Evolutionary conservation across 306 rosid genomes (phyloP).

Genomic region (Prunus dulcis): DNA sequence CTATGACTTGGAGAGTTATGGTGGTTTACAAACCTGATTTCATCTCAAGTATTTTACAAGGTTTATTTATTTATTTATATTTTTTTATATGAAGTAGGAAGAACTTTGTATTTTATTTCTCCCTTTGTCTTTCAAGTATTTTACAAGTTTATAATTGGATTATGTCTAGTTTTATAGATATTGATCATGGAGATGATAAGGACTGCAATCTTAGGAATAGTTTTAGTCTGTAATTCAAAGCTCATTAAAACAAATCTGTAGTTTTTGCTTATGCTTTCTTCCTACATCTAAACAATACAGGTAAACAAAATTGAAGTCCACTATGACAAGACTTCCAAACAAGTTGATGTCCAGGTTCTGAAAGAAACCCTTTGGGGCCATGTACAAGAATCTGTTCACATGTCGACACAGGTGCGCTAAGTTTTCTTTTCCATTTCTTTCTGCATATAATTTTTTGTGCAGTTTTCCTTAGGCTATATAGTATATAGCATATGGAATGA

Average conservation of each 20-base stretch:
- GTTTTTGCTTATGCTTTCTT: conserved; percentile 25
- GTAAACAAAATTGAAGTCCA: conserved; percentile 90
- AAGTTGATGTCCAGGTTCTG: conserved; percentile 86
- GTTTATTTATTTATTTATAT: too few relatives aligned
- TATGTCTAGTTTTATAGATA: background rate
- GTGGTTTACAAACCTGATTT: background rate
- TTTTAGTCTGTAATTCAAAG: background rate
- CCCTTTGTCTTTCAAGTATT: too few relatives aligned
- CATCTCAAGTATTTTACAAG: background rate
- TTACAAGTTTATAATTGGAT: background rate
- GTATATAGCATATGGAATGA: background rate
- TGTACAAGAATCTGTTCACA: conserved; percentile 53
- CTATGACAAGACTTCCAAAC: conserved; percentile 90
- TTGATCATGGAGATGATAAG: background rate
- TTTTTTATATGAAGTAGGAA: too few relatives aligned
- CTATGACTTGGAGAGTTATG: conserved; percentile 4
- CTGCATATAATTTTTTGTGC: too few relatives aligned
- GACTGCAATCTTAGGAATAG: background rate
- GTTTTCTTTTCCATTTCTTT: background rate
- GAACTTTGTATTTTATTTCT: too few relatives aligned
- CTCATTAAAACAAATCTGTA: background rate
- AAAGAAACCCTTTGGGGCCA: conserved; percentile 80
- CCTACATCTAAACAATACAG: conserved; percentile 37
- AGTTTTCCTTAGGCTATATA: background rate
- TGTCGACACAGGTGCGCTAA: conserved; percentile 50